phyloP scores from a whole-genome alignment of 306 rosid species.

The Urtica urens region DNA sequence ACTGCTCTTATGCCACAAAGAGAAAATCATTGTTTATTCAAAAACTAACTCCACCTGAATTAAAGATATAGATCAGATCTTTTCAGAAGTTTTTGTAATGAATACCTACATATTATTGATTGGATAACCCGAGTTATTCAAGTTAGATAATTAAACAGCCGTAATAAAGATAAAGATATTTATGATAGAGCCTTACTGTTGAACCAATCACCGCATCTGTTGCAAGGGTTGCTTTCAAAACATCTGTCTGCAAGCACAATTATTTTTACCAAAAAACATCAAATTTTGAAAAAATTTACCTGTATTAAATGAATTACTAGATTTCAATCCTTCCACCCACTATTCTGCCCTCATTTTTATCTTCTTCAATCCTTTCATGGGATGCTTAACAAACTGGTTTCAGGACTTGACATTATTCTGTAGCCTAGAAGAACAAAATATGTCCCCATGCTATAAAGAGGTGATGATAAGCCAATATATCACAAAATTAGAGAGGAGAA shows the following conservation, averaged over 20 bases:
- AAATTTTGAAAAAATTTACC: too few species aligned
- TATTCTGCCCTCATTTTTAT: neutral
- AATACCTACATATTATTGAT: too few species aligned
- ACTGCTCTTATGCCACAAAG: too few species aligned
- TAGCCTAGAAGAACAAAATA: neutral
- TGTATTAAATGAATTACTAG: conserved; percentile 1
- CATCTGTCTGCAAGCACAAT: conserved; percentile 58
- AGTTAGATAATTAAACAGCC: too few species aligned
- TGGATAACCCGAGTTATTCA: too few species aligned
- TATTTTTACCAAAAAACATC: too few species aligned
- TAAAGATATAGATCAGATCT: too few species aligned
- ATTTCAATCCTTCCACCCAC: neutral
- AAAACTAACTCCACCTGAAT: too few species aligned
- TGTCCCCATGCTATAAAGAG: neutral
- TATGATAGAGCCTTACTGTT: conserved; percentile 39
- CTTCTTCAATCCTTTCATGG: too few species aligned
- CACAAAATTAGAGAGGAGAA: neutral
- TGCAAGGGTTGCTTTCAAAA: conserved; percentile 88
- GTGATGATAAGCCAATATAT: neutral
- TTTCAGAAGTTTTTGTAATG: too few species aligned
- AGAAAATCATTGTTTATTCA: too few species aligned
- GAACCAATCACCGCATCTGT: conserved; percentile 86
- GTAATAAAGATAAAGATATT: neutral
- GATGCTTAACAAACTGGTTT: too few species aligned
- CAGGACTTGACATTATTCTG: neutral